A percentile compares a stretch with the other conserved stretches of the same genome.
phyloP scores from a whole-genome alignment of 202 grass and related monocot genomes.

The Saccharum hybrid region DNA sequence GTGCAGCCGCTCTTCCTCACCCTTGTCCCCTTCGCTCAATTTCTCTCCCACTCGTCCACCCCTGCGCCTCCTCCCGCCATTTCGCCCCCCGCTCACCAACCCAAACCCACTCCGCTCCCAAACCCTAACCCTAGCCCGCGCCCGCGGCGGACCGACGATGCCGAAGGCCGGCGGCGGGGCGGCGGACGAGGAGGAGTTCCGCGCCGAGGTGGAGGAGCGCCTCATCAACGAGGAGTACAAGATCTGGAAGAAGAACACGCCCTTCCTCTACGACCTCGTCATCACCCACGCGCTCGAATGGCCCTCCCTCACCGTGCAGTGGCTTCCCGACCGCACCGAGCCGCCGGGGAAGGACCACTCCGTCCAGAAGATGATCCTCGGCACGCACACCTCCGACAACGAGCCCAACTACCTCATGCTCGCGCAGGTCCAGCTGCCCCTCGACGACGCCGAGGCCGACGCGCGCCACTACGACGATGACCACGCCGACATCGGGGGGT shows the following conservation, averaged over 20 bases:
- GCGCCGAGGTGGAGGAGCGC: slow-evolving; percentile 79
- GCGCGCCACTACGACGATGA: slow-evolving; percentile 87
- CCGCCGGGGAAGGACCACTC: slow-evolving; percentile 90
- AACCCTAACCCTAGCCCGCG: slow-evolving; percentile 54
- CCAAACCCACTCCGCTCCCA: slow-evolving; percentile 31
- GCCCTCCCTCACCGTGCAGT: slow-evolving; percentile 98
- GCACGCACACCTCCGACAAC: slow-evolving; percentile 97
- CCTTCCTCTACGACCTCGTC: slow-evolving; percentile 96
- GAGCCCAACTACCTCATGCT: slow-evolving; percentile 99
- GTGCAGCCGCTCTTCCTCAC: no score
- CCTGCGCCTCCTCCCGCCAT: slow-evolving; percentile 44
- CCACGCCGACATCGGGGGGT: slow-evolving; percentile 80
- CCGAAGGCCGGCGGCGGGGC: slow-evolving; percentile 63
- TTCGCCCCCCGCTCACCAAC: slow-evolving; percentile 24
- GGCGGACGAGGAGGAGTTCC: slow-evolving; percentile 73
- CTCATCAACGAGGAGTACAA: slow-evolving; percentile 99
- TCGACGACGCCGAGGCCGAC: slow-evolving; percentile 91
- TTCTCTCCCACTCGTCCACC: background rate
- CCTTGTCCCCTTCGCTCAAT: background rate
- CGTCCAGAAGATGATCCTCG: slow-evolving; percentile 94
- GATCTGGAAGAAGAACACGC: slow-evolving; percentile 99
- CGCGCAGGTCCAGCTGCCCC: slow-evolving; percentile 85
- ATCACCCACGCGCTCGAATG: slow-evolving; percentile 97
- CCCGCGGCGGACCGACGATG: slow-evolving; percentile 48
- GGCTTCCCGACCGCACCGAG: slow-evolving; percentile 89